Percentiles rank a stretch among this genome's conserved stretches.
These are phyloP conservation scores for Cystobasidium onofrii DNA, from an alignment of 768 basidiomycete species.

Conservation along the genomic window DNA sequence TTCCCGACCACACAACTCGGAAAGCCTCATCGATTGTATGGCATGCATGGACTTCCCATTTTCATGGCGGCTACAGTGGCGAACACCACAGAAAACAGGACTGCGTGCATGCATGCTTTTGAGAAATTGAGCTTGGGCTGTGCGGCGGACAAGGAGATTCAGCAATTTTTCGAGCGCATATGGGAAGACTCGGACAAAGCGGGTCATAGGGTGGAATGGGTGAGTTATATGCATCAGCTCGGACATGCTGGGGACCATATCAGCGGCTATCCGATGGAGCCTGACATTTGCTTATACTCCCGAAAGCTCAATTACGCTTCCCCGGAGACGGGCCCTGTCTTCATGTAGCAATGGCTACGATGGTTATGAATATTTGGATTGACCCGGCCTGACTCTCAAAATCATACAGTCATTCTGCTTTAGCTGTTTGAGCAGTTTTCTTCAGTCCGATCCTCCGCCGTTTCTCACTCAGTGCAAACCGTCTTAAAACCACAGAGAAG, in stretches of 20 bases:
- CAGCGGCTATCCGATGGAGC: neutral
- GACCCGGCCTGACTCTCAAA: no score
- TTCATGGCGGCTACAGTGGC: conserved; percentile 6
- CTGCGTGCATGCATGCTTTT: neutral
- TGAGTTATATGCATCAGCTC: neutral
- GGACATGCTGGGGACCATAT: neutral
- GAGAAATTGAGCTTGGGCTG: neutral
- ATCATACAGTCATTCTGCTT: no score
- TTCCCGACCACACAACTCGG: neutral
- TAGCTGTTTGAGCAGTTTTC: no score
- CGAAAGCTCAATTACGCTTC: neutral
- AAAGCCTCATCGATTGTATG: neutral
- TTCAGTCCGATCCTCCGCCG: no score
- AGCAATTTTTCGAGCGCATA: neutral
- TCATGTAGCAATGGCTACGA: neutral
- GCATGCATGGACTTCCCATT: neutral
- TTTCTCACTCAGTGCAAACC: no score
- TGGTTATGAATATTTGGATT: no score
- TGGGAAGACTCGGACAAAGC: neutral
- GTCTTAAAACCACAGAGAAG: no score
- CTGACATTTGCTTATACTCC: no score
- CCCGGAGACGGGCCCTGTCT: neutral
- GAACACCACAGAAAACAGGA: neutral
- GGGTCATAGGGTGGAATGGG: neutral
- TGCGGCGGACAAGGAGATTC: neutral